Evolutionary conservation across 2,329 filamentous ascomycete genomes (phyloP), one percentile per base, ranked within the genome.

Genomic region (Fonsecaea nubica): DNA sequence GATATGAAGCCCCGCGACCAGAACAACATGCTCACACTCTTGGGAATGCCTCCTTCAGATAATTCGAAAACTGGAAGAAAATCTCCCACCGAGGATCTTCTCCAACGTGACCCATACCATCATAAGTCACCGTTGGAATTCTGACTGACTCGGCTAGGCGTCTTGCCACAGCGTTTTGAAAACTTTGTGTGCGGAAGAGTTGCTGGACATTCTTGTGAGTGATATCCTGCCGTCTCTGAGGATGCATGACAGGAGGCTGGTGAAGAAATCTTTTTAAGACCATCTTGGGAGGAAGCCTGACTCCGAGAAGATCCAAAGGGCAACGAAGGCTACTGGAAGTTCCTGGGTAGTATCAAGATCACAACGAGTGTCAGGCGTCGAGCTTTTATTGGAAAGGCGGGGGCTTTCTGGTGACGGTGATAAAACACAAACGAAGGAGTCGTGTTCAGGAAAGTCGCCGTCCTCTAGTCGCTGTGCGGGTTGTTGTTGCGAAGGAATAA

Each of bases 31-130:
- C 67, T 63, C 57, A 85, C 72, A 85, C 77, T 2, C 80, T 73
- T 0, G 86, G 87, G 68, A 86, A 89, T 0, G 82, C 80, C 63
- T 78, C 71, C 63, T 81, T 72, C 36, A 89, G 76, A 38, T 83
- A 83, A 7, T 74, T 72, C 5, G 85, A 83, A 61, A 90, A 82
- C 2, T 83, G 77, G 53, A 81, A 81, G 70, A 91, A 85, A 9
- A 85, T 80, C 1, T 86, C 81, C 83, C 88, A 91, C 59, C 85
- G 80, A 52, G 81, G 75, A 72, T 90, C 88, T 50, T 81, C 77
- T 35, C 83, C 85, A 15, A 89, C 76, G 0, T 77, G 76, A 3
- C 84, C 84, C 68, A 88, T 77, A 67, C 87, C 82, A 70, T 88
- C 85, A 62, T 82, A 86, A 0, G 83, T 83, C 56, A 85, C 78